These are phyloP conservation scores for Neurospora crassa DNA, from an alignment of 2,329 filamentous ascomycete species.

Conservation along the genomic window DNA sequence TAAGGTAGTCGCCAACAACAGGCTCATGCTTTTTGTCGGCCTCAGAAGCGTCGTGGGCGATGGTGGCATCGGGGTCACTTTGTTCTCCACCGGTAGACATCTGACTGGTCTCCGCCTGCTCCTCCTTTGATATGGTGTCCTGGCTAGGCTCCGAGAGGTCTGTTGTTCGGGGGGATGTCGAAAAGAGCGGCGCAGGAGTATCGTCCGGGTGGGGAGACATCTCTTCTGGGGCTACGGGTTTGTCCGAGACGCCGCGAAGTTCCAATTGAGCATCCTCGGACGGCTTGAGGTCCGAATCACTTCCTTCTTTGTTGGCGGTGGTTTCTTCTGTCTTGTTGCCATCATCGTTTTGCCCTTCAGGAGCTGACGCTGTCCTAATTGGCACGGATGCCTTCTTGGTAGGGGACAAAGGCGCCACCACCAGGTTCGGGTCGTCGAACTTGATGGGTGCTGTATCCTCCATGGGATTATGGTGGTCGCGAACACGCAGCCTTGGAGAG, in stretches of 20 bases:
- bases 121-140: background rate
- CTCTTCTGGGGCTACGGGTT: constrained; percentile 2
- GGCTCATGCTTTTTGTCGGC: constrained; percentile 31
- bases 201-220: constrained; percentile 38
- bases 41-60: constrained; percentile 9
- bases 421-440: constrained; percentile 47
- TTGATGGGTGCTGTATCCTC: constrained; percentile 39
- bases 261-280: background rate
- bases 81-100: constrained; percentile 20
- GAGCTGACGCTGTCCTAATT: background rate
- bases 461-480: constrained; percentile 22
- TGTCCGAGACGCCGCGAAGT: constrained; percentile 11
- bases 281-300: constrained; percentile 1
- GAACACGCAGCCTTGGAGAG: constrained; percentile 54
- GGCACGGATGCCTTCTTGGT: constrained; percentile 26
- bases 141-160: background rate
- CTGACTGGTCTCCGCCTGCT: constrained; percentile 18
- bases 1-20: constrained; percentile 88
- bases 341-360: constrained; percentile 6
- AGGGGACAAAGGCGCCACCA: constrained; percentile 50
- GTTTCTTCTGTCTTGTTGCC: background rate
- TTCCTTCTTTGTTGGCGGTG: constrained; percentile 6
- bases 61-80: constrained; percentile 12
- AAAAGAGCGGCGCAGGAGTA: constrained; percentile 54
- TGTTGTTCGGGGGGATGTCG: constrained; percentile 4